Conservation (phyloP, 2,329 filamentous ascomycete genomes). For the Catunica adiposa region DNA sequence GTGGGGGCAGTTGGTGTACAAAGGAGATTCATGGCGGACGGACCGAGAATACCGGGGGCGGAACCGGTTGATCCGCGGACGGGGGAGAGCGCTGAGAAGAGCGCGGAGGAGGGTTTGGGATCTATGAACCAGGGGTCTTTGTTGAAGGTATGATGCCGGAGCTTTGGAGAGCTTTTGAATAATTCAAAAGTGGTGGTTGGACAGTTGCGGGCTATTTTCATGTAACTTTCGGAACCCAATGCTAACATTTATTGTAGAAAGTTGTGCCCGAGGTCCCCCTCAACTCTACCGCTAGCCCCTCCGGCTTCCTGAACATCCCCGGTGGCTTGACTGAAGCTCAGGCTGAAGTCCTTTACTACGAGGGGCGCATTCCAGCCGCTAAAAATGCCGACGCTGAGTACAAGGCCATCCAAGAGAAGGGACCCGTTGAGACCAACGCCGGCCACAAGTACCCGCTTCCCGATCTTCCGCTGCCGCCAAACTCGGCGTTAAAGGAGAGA, state of each 20-base stretch:
- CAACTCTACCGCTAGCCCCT: not conserved
- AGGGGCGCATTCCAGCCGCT: slow-evolving; percentile 26
- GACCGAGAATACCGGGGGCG: not conserved
- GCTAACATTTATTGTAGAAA: not conserved
- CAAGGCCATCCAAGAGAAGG: slow-evolving; percentile 13
- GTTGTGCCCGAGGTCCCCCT: not conserved
- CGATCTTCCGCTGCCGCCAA: slow-evolving; percentile 43
- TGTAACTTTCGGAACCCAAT: not conserved
- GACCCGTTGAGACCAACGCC: slow-evolving; percentile 19
- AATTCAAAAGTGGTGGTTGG: not conserved
- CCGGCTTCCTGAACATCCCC: slow-evolving; percentile 15
- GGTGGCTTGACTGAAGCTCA: slow-evolving; percentile 27
- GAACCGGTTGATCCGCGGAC: not conserved
- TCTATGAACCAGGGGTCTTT: slow-evolving; percentile 17
- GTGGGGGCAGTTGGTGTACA: slow-evolving; percentile 16
- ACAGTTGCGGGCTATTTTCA: not conserved
- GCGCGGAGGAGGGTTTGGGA: slow-evolving; percentile 14
- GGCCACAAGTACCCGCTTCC: slow-evolving; percentile 72
- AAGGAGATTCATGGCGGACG: slow-evolving; percentile 18
- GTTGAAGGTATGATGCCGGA: slow-evolving; percentile 8
- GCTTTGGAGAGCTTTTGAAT: not conserved
- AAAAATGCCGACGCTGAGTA: slow-evolving; percentile 13
- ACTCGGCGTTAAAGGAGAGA: slow-evolving; percentile 54
- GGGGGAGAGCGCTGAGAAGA: not conserved
- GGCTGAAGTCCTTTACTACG: slow-evolving; percentile 27